These are phyloP conservation scores for Talaromyces adpressus DNA, from an alignment of 495 filamentous ascomycete species.

Conservation along the genomic window DNA sequence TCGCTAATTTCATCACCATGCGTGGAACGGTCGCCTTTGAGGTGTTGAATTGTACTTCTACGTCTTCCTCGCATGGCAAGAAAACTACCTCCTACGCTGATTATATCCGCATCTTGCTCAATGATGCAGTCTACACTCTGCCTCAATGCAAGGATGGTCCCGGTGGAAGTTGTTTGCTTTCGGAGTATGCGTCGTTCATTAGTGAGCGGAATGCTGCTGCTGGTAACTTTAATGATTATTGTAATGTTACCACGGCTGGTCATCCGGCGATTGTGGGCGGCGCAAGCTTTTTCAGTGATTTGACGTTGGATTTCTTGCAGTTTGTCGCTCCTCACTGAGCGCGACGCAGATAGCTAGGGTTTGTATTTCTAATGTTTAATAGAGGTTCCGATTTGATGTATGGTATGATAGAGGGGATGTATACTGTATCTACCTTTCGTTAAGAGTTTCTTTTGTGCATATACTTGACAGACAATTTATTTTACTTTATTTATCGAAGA, in stretches of 20 bases:
- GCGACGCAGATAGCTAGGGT: not conserved
- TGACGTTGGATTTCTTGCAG: slow-evolving; percentile 28
- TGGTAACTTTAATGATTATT: slow-evolving; percentile 37
- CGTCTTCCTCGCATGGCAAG: not conserved
- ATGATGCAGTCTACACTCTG: slow-evolving; percentile 47
- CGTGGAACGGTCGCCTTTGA: slow-evolving; percentile 49
- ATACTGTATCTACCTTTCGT: not conserved
- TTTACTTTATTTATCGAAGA: not conserved
- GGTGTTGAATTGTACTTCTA: slow-evolving; percentile 32
- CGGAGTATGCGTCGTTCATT: slow-evolving; percentile 37
- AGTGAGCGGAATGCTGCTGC: slow-evolving; percentile 29
- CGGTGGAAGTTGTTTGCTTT: slow-evolving; percentile 36
- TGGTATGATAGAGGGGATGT: not conserved
- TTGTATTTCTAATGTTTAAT: not conserved
- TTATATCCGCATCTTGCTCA: slow-evolving; percentile 43
- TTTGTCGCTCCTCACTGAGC: slow-evolving; percentile 20
- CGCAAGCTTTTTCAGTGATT: slow-evolving; percentile 40
- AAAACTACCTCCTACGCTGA: slow-evolving; percentile 9
- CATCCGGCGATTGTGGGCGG: slow-evolving; percentile 28
- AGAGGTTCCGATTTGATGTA: not conserved
- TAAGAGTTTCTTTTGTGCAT: not conserved
- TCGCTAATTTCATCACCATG: slow-evolving; percentile 47
- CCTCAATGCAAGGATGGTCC: slow-evolving; percentile 38
- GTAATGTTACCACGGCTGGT: slow-evolving; percentile 30
- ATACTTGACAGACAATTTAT: not conserved